Evolutionary conservation across 2,329 filamentous ascomycete species (phyloP).

Genomic region (Trichoderma aggressivum): DNA sequence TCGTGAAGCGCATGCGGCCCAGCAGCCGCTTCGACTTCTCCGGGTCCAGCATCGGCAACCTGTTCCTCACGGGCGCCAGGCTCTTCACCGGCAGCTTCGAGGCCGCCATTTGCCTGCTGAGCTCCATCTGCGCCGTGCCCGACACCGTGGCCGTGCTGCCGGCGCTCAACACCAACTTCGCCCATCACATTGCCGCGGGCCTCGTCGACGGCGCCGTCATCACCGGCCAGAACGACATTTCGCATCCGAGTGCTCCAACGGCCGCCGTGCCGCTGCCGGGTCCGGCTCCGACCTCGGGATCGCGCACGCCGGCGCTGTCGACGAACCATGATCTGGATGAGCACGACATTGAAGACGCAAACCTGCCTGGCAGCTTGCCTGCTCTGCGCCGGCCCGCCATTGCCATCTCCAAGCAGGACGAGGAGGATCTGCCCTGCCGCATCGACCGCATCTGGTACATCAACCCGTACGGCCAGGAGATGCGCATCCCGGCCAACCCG

Average conservation of each 20-base stretch:
- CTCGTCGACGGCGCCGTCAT: conserved; percentile 74
- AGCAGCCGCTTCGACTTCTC: conserved; percentile 75
- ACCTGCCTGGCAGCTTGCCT: conserved; percentile 76
- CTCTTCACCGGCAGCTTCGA: conserved; percentile 93
- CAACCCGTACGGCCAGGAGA: conserved; percentile 97
- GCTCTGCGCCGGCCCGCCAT: conserved; percentile 79
- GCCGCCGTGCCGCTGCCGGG: conserved; percentile 32
- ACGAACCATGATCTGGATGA: conserved; percentile 47
- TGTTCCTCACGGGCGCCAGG: conserved; percentile 79
- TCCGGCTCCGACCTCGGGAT: conserved; percentile 17
- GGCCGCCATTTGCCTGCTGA: conserved; percentile 84
- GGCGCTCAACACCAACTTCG: conserved; percentile 92
- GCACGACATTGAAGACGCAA: conserved; percentile 75
- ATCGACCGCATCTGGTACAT: conserved; percentile 94
- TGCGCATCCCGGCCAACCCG: conserved; percentile 77
- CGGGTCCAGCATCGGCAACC: conserved; percentile 71
- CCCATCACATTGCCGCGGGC: conserved; percentile 86
- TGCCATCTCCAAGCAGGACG: conserved; percentile 70
- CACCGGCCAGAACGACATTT: conserved; percentile 89
- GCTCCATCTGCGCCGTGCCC: conserved; percentile 81
- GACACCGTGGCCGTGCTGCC: conserved; percentile 75
- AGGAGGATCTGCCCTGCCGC: conserved; percentile 71
- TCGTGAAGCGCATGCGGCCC: conserved; percentile 71
- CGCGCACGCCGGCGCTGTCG: conserved; percentile 29
- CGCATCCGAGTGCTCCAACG: conserved; percentile 71